Conservation (phyloP, 495 filamentous ascomycete species). For the Aspergillus saccharolyticus region DNA sequence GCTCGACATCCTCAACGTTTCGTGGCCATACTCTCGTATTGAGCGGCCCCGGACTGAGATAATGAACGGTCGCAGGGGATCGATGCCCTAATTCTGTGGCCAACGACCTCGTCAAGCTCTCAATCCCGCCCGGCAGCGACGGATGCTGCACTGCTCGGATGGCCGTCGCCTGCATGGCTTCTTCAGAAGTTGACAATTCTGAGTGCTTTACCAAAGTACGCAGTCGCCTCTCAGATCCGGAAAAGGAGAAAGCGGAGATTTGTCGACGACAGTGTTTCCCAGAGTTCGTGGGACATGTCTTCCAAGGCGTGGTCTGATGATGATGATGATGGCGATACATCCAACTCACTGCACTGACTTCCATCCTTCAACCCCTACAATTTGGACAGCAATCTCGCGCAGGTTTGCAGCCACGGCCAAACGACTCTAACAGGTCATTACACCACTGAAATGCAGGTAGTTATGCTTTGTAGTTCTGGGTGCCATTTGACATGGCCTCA, state of each 20-base stretch:
- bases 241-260: background rate
- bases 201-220: background rate
- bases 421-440: too few species aligned
- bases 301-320: background rate
- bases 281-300: background rate
- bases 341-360: too few species aligned
- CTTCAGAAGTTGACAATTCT: background rate
- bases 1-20: background rate
- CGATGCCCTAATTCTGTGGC: slow-evolving; percentile 23
- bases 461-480: too few species aligned
- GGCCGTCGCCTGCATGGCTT: background rate
- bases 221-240: background rate
- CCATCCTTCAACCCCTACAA: too few species aligned
- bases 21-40: slow-evolving; percentile 11
- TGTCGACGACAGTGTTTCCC: background rate
- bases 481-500: too few species aligned
- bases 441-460: too few species aligned
- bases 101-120: slow-evolving; percentile 21
- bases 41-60: slow-evolving; percentile 24
- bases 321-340: background rate
- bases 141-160: background rate
- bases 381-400: too few species aligned
- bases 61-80: slow-evolving; percentile 22
- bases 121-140: slow-evolving; percentile 17
- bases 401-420: too few species aligned